A percentile compares a stretch with the other conserved stretches of the same genome.
Evolutionary conservation across 306 rosid genomes (phyloP).

Genomic region (Trifolium pratense): DNA sequence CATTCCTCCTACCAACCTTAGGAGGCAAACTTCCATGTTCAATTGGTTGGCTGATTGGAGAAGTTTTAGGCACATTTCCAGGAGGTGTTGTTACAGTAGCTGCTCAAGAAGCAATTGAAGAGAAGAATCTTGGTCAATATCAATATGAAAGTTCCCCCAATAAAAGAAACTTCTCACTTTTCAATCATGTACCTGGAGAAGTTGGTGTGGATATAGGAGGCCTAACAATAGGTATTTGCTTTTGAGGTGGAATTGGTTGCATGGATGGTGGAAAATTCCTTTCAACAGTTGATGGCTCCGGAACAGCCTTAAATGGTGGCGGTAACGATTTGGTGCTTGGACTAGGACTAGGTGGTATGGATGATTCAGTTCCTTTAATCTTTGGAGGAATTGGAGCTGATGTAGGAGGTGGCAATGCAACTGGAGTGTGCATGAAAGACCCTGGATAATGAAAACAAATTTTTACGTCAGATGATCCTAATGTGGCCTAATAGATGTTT

Average conservation of each 20-base stretch:
- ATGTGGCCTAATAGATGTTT: neutral
- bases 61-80: constrained; percentile 48
- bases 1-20: constrained; percentile 46
- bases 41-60: constrained; percentile 59
- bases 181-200: constrained; percentile 66
- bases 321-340: constrained; percentile 46
- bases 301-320: constrained; percentile 47
- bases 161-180: neutral
- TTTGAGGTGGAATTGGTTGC: constrained; percentile 47
- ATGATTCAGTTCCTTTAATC: constrained; percentile 49
- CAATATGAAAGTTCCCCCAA: constrained; percentile 28
- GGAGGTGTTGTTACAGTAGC: constrained; percentile 56
- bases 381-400: constrained; percentile 52
- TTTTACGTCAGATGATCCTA: constrained; percentile 31
- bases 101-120: constrained; percentile 38
- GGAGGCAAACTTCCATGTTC: constrained; percentile 61
- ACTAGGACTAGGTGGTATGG: constrained; percentile 52
- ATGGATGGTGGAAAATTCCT: constrained; percentile 39
- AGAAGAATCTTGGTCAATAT: constrained; percentile 24
- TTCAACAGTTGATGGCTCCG: constrained; percentile 51
- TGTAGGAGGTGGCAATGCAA: constrained; percentile 49
- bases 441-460: constrained; percentile 54
- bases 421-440: constrained; percentile 52
- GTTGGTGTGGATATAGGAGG: constrained; percentile 49
- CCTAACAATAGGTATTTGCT: constrained; percentile 36